Evolutionary conservation across 2,329 filamentous ascomycete species (phyloP), one percentile per base, ranked within the genome.

Genomic region (Dryadomyces quercivorus): DNA sequence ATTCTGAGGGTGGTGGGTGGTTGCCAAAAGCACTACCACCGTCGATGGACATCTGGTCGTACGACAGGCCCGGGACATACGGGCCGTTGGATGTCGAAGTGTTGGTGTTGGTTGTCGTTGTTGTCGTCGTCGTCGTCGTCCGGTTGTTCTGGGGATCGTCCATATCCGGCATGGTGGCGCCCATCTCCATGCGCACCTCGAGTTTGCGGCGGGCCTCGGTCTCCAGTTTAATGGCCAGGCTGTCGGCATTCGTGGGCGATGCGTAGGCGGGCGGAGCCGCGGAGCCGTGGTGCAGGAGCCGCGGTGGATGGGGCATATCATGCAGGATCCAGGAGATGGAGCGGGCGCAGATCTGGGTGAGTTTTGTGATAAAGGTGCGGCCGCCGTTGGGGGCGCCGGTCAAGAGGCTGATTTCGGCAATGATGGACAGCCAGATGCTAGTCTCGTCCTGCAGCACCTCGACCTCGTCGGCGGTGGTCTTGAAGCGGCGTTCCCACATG

Each of bases 391-490:
- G 69, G 18, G 56, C 54, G 40, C 59, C 54, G 5, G 49, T 51
- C 15, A 60, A 40, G 22, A 59, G 44, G 20, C 83, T 80, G 50
- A 83, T 81, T 55, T 88, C 83, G 31, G 76, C 76, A 59, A 92
- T 75, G 45, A 91, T 77, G 38, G 75, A 73, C 50, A 88, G 70
- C 82, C 86, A 91, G 21, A 73, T 68, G 36, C 78, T 74, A 84
- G 89, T 89, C 53, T 90, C 84, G 9, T 72, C 68, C 58, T 76
- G 77, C 51, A 92, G 69, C n/a, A 67, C 68, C 16, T 74, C 71
- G 53, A 90, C 69, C 55, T 87, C 80, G 1, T 73, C 72, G 0
- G 73, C 68, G 0, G 77, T 80, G 12, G 81, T 78, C 10, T 78
- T 73, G 50, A 80, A 78, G 34, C 84, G 75, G 50, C 83, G 77